Evolutionary conservation across 441 rosid species (phyloP).

Genomic region (Corymbia citriodora): DNA sequence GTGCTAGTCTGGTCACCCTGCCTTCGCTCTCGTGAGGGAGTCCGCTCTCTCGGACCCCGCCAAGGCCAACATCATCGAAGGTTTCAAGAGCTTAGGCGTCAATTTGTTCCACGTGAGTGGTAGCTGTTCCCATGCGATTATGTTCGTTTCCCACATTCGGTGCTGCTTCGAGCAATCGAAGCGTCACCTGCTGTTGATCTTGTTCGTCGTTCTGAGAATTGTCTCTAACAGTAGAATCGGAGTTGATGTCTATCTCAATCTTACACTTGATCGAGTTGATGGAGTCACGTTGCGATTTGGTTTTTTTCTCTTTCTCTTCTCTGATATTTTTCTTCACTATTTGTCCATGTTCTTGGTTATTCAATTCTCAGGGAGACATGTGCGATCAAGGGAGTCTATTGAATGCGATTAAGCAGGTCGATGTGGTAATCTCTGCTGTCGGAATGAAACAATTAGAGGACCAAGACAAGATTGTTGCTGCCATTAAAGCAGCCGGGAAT

Average conservation of each 20-base stretch:
- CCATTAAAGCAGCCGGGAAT: constrained; percentile 50
- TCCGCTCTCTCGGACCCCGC: constrained; percentile 27
- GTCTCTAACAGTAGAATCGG: background rate
- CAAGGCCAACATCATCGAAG: constrained; percentile 11
- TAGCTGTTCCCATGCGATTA: background rate
- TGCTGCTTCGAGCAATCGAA: background rate
- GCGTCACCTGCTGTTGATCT: background rate
- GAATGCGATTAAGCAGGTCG: constrained; percentile 33
- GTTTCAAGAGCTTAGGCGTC: constrained; percentile 31
- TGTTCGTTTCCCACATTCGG: background rate
- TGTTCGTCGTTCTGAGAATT: background rate
- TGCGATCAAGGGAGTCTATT: constrained; percentile 24
- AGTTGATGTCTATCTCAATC: background rate
- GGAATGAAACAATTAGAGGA: constrained; percentile 13
- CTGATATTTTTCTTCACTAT: background rate
- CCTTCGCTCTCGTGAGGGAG: constrained; percentile 31
- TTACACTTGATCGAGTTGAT: background rate
- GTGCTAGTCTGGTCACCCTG: constrained; percentile 39
- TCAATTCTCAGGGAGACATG: constrained; percentile 37
- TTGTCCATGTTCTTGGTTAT: background rate
- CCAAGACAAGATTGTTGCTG: constrained; percentile 34
- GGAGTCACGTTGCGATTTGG: background rate
- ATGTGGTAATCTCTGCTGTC: constrained; percentile 37
- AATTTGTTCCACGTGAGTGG: constrained; percentile 7
- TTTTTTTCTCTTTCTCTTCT: no score